Evolutionary conservation across 2,329 filamentous ascomycete species (phyloP).

Genomic region (Aspergillus sp.): DNA sequence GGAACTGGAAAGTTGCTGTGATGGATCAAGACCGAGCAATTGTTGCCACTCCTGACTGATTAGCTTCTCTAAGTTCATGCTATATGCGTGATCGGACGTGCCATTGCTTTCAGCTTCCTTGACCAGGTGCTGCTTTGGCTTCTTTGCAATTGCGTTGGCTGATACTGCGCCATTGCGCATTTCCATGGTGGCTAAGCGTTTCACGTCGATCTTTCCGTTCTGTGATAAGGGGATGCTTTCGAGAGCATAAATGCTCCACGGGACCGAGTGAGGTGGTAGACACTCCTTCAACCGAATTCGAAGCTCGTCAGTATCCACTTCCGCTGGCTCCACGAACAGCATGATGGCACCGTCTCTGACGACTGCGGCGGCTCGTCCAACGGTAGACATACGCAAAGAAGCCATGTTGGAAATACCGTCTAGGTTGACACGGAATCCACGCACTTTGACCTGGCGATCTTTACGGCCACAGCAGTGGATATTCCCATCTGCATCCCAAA

Average conservation of each 20-base stretch:
- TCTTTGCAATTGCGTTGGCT: not conserved
- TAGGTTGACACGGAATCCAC: constrained; percentile 35
- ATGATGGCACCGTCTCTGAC: not conserved
- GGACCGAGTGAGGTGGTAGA: constrained; percentile 3
- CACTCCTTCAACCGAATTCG: not conserved
- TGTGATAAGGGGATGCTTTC: constrained; percentile 3
- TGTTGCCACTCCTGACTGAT: not conserved
- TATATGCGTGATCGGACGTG: not conserved
- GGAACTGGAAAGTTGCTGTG: not conserved
- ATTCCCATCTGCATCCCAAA: constrained; percentile 30
- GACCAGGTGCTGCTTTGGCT: not conserved
- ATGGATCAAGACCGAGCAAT: not conserved
- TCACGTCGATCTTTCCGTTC: constrained; percentile 5
- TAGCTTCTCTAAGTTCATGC: not conserved
- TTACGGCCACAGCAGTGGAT: constrained; percentile 34
- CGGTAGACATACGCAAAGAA: not conserved
- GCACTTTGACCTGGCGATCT: constrained; percentile 36
- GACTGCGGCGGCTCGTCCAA: not conserved
- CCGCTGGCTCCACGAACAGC: not conserved
- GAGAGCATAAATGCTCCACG: constrained; percentile 3
- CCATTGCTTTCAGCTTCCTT: not conserved
- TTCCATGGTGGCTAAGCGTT: not conserved
- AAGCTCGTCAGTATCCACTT: constrained; percentile 1
- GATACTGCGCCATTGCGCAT: not conserved
- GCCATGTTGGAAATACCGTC: constrained; percentile 20